phyloP scores from a whole-genome alignment of 1,284 basidiomycete genomes.

The Leccinum brunneo-olivaceum region DNA sequence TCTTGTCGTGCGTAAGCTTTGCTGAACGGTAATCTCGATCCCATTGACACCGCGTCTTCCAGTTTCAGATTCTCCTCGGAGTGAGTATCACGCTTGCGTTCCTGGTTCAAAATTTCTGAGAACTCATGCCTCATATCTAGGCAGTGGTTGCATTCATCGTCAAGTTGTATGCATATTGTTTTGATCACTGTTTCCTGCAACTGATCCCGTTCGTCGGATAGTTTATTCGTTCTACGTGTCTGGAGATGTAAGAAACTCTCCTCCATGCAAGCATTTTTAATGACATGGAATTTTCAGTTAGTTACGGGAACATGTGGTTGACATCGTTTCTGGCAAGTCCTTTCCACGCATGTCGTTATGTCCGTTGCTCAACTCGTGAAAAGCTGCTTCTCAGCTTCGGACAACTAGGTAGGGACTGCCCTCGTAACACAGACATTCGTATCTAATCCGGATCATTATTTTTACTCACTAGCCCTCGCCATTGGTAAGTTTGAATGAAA shows the following conservation, averaged over 20 bases:
- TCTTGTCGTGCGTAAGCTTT: slow-evolving; percentile 17
- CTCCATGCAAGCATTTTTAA: neutral
- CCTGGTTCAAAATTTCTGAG: slow-evolving; percentile 5
- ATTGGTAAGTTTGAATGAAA: slow-evolving; percentile 13
- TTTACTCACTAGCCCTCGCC: slow-evolving; percentile 11
- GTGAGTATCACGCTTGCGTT: slow-evolving; percentile 35
- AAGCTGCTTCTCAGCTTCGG: slow-evolving; percentile 42
- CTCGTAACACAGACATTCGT: neutral
- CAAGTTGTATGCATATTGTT: slow-evolving; percentile 42
- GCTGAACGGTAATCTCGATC: neutral
- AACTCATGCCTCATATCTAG: slow-evolving; percentile 28
- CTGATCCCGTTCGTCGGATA: slow-evolving; percentile 20
- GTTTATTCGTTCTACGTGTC: slow-evolving; percentile 58
- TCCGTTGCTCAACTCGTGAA: slow-evolving; percentile 3
- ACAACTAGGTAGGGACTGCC: slow-evolving; percentile 39
- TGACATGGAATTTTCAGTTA: slow-evolving; percentile 39
- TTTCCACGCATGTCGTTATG: neutral
- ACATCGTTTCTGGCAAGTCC: slow-evolving; percentile 49
- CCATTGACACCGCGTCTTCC: neutral
- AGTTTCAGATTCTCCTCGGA: slow-evolving; percentile 55
- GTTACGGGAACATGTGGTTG: slow-evolving; percentile 48
- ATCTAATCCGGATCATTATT: slow-evolving; percentile 3
- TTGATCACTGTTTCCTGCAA: neutral
- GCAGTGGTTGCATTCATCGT: slow-evolving; percentile 54
- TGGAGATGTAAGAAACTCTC: slow-evolving; percentile 53